These are phyloP conservation scores for Spinellus fusiger DNA, from an alignment of 192 early-diverging fungal genomes.

Conservation along the genomic window DNA sequence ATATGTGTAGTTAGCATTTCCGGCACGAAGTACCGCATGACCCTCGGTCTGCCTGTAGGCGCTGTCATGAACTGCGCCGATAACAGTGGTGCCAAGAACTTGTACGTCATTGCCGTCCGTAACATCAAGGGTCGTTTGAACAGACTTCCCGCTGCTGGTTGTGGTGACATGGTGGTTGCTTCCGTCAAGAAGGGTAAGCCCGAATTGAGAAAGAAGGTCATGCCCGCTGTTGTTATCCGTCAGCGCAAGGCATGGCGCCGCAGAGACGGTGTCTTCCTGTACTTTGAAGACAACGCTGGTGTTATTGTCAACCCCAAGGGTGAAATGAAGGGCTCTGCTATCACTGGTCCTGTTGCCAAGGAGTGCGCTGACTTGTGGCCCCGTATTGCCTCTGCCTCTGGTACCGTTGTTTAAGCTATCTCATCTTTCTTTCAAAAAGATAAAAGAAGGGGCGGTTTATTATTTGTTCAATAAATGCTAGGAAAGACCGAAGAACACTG, in stretches of 20 bases:
- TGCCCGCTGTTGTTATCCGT: slow-evolving; percentile 97
- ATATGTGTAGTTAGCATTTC: slow-evolving; percentile 56
- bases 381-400: slow-evolving; percentile 92
- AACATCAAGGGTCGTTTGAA: slow-evolving; percentile 94
- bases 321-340: slow-evolving; percentile 78
- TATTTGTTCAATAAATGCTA: background rate
- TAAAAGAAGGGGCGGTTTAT: background rate
- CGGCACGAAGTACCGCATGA: slow-evolving; percentile 98
- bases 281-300: slow-evolving; percentile 99
- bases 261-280: slow-evolving; percentile 97
- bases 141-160: slow-evolving; percentile 95
- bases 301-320: slow-evolving; percentile 88
- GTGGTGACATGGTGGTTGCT: slow-evolving; percentile 98
- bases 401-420: slow-evolving; percentile 54
- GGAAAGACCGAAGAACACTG: background rate
- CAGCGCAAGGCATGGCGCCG: slow-evolving; percentile 99
- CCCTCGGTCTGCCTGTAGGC: slow-evolving; percentile 86
- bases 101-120: slow-evolving; percentile 97
- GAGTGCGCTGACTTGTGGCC: slow-evolving; percentile 99
- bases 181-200: slow-evolving; percentile 99
- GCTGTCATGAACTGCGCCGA: slow-evolving; percentile 99
- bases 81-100: slow-evolving; percentile 99
- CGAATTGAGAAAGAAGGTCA: slow-evolving; percentile 99
- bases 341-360: slow-evolving; percentile 99
- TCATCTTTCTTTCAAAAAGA: background rate